Evolutionary conservation across 2,329 filamentous ascomycete genomes (phyloP).

Genomic region (Alternaria alternata): DNA sequence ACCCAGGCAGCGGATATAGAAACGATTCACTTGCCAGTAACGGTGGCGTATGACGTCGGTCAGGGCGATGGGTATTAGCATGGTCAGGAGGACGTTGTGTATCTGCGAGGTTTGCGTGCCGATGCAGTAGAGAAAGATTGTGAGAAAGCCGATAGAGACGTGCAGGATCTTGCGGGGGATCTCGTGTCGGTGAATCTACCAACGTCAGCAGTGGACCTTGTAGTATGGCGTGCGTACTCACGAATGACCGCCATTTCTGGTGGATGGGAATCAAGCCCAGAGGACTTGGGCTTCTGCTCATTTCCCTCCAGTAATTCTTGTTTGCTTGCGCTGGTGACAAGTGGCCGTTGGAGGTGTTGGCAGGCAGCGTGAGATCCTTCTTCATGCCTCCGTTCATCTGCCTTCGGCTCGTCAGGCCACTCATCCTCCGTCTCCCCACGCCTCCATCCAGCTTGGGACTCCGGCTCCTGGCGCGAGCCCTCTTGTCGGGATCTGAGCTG

Average conservation of each 20-base stretch:
- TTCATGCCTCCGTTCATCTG: slow-evolving; percentile 40
- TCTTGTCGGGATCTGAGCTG: slow-evolving; percentile 62
- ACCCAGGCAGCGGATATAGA: slow-evolving; percentile 86
- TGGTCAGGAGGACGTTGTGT: slow-evolving; percentile 81
- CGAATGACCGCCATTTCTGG: slow-evolving; percentile 86
- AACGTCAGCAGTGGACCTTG: slow-evolving; percentile 22
- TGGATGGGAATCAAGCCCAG: slow-evolving; percentile 96
- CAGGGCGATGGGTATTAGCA: slow-evolving; percentile 82
- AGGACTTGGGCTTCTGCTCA: slow-evolving; percentile 91
- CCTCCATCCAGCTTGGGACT: slow-evolving; percentile 64
- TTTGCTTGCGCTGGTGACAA: slow-evolving; percentile 70
- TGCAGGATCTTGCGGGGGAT: slow-evolving; percentile 93
- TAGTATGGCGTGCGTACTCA: slow-evolving; percentile 51
- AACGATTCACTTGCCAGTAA: slow-evolving; percentile 79
- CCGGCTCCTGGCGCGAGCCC: slow-evolving; percentile 69
- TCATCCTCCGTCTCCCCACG: slow-evolving; percentile 54
- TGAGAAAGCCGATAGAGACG: slow-evolving; percentile 95
- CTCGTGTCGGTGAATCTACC: slow-evolving; percentile 82
- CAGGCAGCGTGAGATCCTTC: slow-evolving; percentile 53
- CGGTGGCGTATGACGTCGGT: slow-evolving; percentile 85
- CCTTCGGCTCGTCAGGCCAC: slow-evolving; percentile 62
- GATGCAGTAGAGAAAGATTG: slow-evolving; percentile 82
- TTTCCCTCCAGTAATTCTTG: slow-evolving; percentile 82
- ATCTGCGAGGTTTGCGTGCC: slow-evolving; percentile 81
- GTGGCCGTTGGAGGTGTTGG: slow-evolving; percentile 68